These are phyloP conservation scores for Debaryomyces subglobosus DNA, from an alignment of 1,139 yeast species.

Conservation along the genomic window DNA sequence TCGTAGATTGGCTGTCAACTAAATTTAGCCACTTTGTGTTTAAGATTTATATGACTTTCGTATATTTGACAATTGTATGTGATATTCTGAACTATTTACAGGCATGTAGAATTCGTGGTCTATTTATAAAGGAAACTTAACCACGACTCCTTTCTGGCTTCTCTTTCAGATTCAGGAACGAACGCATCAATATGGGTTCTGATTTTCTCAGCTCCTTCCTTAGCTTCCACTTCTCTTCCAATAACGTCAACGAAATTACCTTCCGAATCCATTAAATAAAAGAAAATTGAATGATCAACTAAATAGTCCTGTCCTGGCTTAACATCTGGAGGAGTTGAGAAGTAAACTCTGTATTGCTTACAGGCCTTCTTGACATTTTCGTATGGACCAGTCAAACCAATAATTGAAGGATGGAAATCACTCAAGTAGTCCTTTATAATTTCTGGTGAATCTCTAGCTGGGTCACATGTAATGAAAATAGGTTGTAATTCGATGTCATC, in stretches of 20 bases:
- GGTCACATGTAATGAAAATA: slow-evolving; percentile 92
- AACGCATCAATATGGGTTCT: slow-evolving; percentile 76
- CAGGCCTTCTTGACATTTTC: slow-evolving; percentile 83
- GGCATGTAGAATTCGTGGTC: slow-evolving; percentile 5
- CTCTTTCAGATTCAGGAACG: slow-evolving; percentile 67
- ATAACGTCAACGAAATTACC: slow-evolving; percentile 93
- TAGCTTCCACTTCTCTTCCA: slow-evolving; percentile 86
- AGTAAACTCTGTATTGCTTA: slow-evolving; percentile 88
- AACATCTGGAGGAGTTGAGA: slow-evolving; percentile 91
- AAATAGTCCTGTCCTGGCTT: slow-evolving; percentile 95
- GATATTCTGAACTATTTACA: slow-evolving; percentile 8
- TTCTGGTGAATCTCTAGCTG: slow-evolving; percentile 88
- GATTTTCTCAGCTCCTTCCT: slow-evolving; percentile 78
- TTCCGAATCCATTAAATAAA: slow-evolving; percentile 95
- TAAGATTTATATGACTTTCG: background rate
- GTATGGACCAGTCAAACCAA: slow-evolving; percentile 90
- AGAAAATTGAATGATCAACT: slow-evolving; percentile 96
- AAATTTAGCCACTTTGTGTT: background rate
- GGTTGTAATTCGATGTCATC: slow-evolving; percentile 72
- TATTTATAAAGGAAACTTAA: slow-evolving; percentile 56
- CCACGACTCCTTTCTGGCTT: slow-evolving; percentile 57
- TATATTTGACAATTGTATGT: background rate
- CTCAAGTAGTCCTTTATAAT: slow-evolving; percentile 74
- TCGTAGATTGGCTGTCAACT: slow-evolving; percentile 41
- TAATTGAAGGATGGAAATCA: slow-evolving; percentile 86